Evolutionary conservation across 768 basidiomycete genomes (phyloP).

Genomic region (Filobasidium floriforme): DNA sequence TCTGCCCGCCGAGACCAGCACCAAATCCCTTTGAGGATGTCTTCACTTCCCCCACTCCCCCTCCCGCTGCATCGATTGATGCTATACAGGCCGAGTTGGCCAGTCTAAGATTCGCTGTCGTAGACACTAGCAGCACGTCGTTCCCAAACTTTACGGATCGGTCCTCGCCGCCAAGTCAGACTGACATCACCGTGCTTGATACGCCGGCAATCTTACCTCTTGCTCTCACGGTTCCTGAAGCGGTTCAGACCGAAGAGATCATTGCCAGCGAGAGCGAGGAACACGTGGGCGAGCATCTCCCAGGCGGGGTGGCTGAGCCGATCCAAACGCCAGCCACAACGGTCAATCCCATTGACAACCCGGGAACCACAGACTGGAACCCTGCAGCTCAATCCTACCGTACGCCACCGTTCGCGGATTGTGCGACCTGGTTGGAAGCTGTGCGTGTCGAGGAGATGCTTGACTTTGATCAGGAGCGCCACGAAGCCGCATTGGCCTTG

Average conservation of each 20-base stretch:
- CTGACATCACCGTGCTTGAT: no score
- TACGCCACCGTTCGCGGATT: conserved; percentile 2
- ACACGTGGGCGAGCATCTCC: no score
- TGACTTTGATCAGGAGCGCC: not conserved
- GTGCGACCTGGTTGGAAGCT: conserved; percentile 13
- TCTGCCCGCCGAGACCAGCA: not conserved
- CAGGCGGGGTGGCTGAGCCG: not conserved
- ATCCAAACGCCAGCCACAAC: not conserved
- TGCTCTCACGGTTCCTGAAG: not conserved
- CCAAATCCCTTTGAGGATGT: conserved; percentile 4
- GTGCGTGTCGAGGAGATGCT: not conserved
- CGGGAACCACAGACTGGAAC: not conserved
- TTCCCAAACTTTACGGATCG: not conserved
- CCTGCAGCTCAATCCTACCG: conserved; percentile 1
- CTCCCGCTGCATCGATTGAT: not conserved
- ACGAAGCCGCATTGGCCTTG: not conserved
- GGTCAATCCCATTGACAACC: not conserved
- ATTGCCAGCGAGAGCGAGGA: not conserved
- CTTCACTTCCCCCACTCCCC: not conserved
- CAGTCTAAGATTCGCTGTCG: not conserved
- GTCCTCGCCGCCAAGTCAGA: not conserved
- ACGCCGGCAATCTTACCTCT: not conserved
- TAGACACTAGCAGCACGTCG: not conserved
- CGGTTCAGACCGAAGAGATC: not conserved
- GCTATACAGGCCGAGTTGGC: not conserved